A percentile compares a stretch with the other conserved stretches of the same genome.
These are phyloP conservation scores for Polychaeton citri DNA, from an alignment of 2,329 filamentous ascomycete genomes.

Conservation along the genomic window DNA sequence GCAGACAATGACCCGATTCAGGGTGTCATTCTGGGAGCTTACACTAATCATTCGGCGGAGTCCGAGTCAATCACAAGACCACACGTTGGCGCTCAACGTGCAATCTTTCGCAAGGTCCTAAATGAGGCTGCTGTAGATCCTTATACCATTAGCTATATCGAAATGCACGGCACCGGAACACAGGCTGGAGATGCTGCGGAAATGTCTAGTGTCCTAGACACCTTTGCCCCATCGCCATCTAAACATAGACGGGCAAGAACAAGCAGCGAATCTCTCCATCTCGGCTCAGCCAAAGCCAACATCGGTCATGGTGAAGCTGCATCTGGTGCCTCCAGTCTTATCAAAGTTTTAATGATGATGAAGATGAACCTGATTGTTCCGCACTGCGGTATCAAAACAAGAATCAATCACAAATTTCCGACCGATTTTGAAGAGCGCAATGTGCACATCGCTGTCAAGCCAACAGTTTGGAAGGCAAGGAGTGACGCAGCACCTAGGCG, in stretches of 20 bases:
- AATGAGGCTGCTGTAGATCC: conserved; percentile 23
- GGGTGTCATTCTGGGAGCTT: conserved; percentile 18
- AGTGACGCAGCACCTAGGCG: conserved; percentile 7
- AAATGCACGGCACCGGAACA: conserved; percentile 17
- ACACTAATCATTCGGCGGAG: conserved; percentile 32
- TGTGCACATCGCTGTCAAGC: conserved; percentile 44
- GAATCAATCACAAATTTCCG: conserved; percentile 48
- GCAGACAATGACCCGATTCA: conserved; percentile 23
- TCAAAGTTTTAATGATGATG: conserved; percentile 54
- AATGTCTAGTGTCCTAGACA: conserved; percentile 12
- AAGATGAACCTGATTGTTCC: conserved; percentile 50
- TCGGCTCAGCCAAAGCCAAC: conserved; percentile 17
- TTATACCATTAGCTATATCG: conserved; percentile 6
- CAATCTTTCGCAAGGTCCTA: conserved; percentile 26
- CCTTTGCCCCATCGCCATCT: conserved; percentile 8
- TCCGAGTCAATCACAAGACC: conserved; percentile 31
- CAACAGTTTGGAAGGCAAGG: conserved; percentile 24
- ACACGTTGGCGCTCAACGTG: conserved; percentile 25
- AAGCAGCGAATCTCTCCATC: conserved; percentile 7
- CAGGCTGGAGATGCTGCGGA: conserved; percentile 20
- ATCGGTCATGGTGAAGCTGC: conserved; percentile 17
- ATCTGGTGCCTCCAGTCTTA: conserved; percentile 38
- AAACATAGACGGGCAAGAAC: conserved; percentile 1
- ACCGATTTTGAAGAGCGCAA: conserved; percentile 44
- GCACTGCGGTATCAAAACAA: conserved; percentile 53